Evolutionary conservation across 495 filamentous ascomycete genomes (phyloP).

Genomic region (Staphylotrichum longicolle): DNA sequence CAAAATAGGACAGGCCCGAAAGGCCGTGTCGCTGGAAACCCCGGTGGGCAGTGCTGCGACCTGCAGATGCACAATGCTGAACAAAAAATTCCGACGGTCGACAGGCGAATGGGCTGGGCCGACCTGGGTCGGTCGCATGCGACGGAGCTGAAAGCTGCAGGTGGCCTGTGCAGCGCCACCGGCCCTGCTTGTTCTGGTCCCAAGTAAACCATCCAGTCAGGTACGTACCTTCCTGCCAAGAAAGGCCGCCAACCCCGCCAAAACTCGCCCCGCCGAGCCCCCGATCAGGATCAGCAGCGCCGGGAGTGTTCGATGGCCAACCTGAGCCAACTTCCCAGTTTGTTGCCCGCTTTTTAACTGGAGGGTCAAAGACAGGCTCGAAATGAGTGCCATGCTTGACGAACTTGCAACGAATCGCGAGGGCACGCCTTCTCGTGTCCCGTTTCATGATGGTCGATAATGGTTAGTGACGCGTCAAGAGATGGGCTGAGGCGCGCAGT

Average conservation of each 20-base stretch:
- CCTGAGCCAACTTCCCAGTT: neutral
- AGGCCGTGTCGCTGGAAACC: slow-evolving; percentile 5
- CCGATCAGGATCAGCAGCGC: neutral
- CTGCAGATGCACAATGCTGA: slow-evolving; percentile 44
- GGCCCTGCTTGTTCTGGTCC: slow-evolving; percentile 3
- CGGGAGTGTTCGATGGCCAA: slow-evolving; percentile 1
- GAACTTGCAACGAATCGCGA: slow-evolving; percentile 1
- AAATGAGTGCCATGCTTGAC: neutral
- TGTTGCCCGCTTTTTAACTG: neutral
- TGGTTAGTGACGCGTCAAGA: slow-evolving; percentile 11
- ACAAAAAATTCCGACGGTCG: slow-evolving; percentile 32
- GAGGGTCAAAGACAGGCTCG: neutral
- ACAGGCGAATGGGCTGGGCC: slow-evolving; percentile 39
- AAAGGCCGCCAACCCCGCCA: slow-evolving; percentile 11
- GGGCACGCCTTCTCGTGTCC: slow-evolving; percentile 13
- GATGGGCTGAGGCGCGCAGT: neutral
- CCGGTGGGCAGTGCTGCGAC: slow-evolving; percentile 45
- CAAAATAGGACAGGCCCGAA: neutral
- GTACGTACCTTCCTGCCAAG: slow-evolving; percentile 18
- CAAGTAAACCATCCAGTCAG: neutral
- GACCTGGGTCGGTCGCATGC: slow-evolving; percentile 26
- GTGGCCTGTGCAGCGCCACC: slow-evolving; percentile 44
- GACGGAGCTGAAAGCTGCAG: slow-evolving; percentile 50
- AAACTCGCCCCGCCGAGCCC: slow-evolving; percentile 13
- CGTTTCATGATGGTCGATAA: neutral